Base-by-base conservation (phyloP, 2,329 filamentous ascomycete genomes). In the Fusarium musae region DNA sequence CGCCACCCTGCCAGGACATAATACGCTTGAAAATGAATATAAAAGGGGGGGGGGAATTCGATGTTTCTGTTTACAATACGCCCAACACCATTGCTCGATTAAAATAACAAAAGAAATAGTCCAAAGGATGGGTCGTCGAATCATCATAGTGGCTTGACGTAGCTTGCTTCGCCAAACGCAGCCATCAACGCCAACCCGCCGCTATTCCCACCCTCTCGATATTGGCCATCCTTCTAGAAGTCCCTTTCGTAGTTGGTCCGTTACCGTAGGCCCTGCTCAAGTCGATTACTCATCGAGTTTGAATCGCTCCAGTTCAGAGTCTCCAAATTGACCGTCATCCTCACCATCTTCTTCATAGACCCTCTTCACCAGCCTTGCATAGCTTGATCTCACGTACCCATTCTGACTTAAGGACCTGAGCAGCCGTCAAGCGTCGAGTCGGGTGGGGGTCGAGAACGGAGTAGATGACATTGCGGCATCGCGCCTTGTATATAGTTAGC, bases 331-430 rank as follows among this genome's bases (percentile, higher is more conserved):
- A 46, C 40, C 32, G 26, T 26, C 21, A 52, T 30, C 42, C 23
- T 46, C 11, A 28, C 23, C 43, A 47, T 13, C 30, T 23, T 44
- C 32, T 42, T 68, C 88, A 98, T 78, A 97, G 92, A 65, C 96
- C 96, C 87, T 98, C 95, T 84, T 98, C 94, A 76, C 96, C 96
- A 69, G 96, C 96, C 84, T 95, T 96, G 86, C 96, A 99, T 65
- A 98, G 89, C 84, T 95, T 97, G 83, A 98, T 98, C 83, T 98
- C 96, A 77, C 96, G 93, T 76, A 96, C 95, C 96, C 96, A 99
- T 85, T 99, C 96, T 9, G 96, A 98, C 84, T 97, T 97, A 79
- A 99, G 90, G 64, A 98, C 94, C 84, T 99, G 96, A 44, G 95
- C 96, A 66, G 96, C 96, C 36, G 95, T 98, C 81, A 99, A 96